Evolutionary conservation across 805 yeast species (phyloP), one percentile per base, ranked within the genome.

Genomic region (Nakazawaea holstii): DNA sequence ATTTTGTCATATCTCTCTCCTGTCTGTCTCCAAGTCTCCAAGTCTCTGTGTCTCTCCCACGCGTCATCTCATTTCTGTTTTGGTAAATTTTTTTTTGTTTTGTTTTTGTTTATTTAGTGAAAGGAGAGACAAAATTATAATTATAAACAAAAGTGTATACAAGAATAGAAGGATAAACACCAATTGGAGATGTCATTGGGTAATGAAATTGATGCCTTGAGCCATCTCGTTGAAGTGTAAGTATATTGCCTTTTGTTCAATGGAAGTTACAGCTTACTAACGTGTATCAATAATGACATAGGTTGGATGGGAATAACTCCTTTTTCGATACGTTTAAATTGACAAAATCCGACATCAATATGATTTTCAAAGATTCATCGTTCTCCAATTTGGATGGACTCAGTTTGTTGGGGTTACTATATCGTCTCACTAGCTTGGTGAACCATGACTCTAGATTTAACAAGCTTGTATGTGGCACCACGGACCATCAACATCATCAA

Each of bases 301-400:
- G 48, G 4, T 20, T 45, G 20, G 35, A 45, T 24, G 49, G 49
- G 27, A 15, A 30, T 7, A 36, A 41, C n/a, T n/a, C 35, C n/a
- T 40, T 37, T 36, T 41, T 46, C 39, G 31, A 46, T 8, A 31
- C 45, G n/a, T 20, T 46, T 13, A 46, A 36, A 28, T 20, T 46
- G 7, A n/a, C 45, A 2, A 24, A 13, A 8, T 1, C 9, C 4
- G 45, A 46, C 28, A 41, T 46, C 8, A 24, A 24, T 4, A n/a
- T 10, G 17, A 41, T 46, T 8, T 35, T 46, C 24, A 27, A 39
- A 6, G n/a, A 13, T 4, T 33, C 43, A 2, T 10, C 20, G 7
- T 46, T 46, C 8, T 15, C 27, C 9, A 30, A 20, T 11, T 15
- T 41, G 14, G 26, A 27, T 15, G 45, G 37, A 11, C 41, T 41